Evolutionary conservation across 176 grass and related monocot species (phyloP).

Genomic region (Zoysia japonica): DNA sequence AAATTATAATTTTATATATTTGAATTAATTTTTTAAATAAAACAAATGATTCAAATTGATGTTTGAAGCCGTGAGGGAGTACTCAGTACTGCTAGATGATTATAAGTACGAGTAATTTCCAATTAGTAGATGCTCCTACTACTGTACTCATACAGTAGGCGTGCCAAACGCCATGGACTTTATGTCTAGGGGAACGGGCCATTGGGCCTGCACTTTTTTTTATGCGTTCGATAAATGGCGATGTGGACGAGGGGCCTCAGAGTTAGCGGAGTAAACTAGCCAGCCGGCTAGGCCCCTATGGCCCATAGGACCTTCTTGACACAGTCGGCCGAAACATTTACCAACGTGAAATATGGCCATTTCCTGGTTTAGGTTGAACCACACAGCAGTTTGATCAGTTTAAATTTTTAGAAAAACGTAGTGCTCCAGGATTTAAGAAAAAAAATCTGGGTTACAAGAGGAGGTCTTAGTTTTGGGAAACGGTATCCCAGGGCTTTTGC

Average conservation of each 20-base stretch:
- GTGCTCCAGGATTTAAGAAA: too few species aligned
- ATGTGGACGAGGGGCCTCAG: conserved; percentile 26
- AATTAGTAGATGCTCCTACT: too few species aligned
- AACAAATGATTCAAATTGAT: too few species aligned
- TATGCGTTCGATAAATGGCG: conserved; percentile 38
- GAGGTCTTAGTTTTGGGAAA: neutral
- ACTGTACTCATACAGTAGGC: neutral
- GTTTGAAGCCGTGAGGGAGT: too few species aligned
- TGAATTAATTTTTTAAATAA: too few species aligned
- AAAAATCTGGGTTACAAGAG: too few species aligned
- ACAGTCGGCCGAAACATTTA: conserved; percentile 39
- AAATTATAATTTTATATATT: too few species aligned
- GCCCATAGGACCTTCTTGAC: conserved; percentile 35
- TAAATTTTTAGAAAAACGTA: too few species aligned
- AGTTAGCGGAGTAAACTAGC: neutral
- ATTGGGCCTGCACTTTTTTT: conserved; percentile 30
- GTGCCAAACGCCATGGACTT: neutral
- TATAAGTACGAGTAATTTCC: too few species aligned
- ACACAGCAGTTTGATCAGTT: too few species aligned
- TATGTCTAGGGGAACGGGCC: neutral
- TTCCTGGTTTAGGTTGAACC: neutral
- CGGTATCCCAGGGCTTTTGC: neutral
- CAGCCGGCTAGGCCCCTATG: neutral
- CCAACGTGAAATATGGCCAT: conserved; percentile 24
- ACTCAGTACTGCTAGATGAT: too few species aligned